Evolutionary conservation across 768 basidiomycete genomes (phyloP).

Genomic region (Termitomyces sp.): DNA sequence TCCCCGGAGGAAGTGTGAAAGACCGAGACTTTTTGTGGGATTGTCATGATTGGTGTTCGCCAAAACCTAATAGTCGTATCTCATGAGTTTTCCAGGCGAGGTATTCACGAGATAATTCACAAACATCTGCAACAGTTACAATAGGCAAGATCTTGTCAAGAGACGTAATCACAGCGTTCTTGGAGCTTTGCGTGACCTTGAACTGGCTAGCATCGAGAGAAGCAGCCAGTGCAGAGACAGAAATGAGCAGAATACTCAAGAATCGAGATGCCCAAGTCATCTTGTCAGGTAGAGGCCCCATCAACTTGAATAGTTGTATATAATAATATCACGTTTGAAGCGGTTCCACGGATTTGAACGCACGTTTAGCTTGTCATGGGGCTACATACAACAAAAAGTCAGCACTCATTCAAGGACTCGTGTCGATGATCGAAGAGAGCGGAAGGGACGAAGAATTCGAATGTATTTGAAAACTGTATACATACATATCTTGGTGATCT

Average conservation of each 20-base stretch:
- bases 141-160: slow-evolving; percentile 9
- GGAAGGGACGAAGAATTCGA: background rate
- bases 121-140: slow-evolving; percentile 5
- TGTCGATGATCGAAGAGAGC: background rate
- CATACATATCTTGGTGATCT: too few species aligned
- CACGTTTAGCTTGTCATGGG: background rate
- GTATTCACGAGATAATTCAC: background rate
- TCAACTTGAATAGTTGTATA: background rate
- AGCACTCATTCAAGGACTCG: background rate
- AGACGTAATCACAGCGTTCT: slow-evolving; percentile 3
- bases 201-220: background rate
- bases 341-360: too few species aligned
- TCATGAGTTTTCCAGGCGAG: background rate
- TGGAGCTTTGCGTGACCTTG: slow-evolving; percentile 31
- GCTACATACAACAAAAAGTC: background rate
- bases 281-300: background rate
- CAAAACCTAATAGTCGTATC: slow-evolving; percentile 1
- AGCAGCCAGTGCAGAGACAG: background rate
- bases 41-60: slow-evolving; percentile 8
- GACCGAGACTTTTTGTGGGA: slow-evolving; percentile 4
- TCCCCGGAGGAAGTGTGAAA: slow-evolving; percentile 6
- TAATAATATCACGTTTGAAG: background rate
- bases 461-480: too few species aligned
- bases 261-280: background rate
- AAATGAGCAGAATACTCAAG: background rate